Evolutionary conservation across 1,139 yeast species (phyloP), one percentile per base, ranked within the genome.

Genomic region (Magnusiomyces magnusii): DNA sequence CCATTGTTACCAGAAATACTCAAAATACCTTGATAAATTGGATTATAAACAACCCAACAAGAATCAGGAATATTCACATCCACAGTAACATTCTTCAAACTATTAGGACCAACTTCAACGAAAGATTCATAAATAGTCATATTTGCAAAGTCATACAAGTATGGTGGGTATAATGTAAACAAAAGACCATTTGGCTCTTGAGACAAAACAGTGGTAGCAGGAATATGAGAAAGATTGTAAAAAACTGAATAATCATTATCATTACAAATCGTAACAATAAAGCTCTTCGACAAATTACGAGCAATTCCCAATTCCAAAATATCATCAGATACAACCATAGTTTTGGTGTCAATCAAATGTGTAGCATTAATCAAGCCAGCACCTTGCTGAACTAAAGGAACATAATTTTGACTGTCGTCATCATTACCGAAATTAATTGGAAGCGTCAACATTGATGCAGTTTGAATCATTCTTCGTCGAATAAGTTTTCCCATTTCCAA

Each of bases 271-370:
- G 57, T 60, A 36, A 64, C 58, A 9, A 41, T 52, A 51, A 60
- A 58, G 2, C 17, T 31, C 41, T 24, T 57, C 58, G 41, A 65
- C 51, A 28, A 58, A 31, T 23, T 17, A 13, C 7, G 36, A 31
- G 36, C 36, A 7, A 13, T 31, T 55, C 0, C 64, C 62, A 49
- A 61, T 63, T 34, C 64, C 64, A 34, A 64, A 44, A 28, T 58
- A 2, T 63, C 59, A 31, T 58, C 61, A 10, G 65, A 57, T 10
- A 56, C 34, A 17, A 66, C 34, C 2, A 47, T 51, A 1, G 76
- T 72, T 62, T 74, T 71, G 60, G 71, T 71, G 63, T 74, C 73
- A 62, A 74, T 67, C 65, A 73, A 67, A 24, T 70, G 71, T 44
- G 71, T 73, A 19, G 75, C 76, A 60, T 73, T 66, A 54, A 73